Percentiles rank a stretch among this genome's conserved stretches.
Conservation (phyloP, 768 basidiomycete species). For the Psilocybe cyanescens region DNA sequence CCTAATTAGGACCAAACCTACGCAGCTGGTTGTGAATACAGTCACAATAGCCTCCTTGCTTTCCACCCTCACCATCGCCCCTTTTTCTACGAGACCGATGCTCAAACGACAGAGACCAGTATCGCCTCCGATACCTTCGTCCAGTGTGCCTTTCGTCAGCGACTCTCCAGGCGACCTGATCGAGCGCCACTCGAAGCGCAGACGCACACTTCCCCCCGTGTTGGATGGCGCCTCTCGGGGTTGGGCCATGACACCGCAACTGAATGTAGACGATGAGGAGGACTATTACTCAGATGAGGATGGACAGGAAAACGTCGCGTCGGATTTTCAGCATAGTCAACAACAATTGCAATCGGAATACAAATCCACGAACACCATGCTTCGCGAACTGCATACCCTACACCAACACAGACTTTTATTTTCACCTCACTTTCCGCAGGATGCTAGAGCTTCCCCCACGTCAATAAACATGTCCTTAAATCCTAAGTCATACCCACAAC, state of each 20-base stretch:
- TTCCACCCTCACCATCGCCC: background rate
- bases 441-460: background rate
- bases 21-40: background rate
- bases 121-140: slow-evolving; percentile 40
- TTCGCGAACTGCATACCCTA: slow-evolving; percentile 72
- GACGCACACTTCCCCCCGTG: slow-evolving; percentile 53
- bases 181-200: slow-evolving; percentile 51
- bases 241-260: slow-evolving; percentile 36
- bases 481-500: background rate
- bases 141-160: slow-evolving; percentile 30
- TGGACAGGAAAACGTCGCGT: slow-evolving; percentile 27
- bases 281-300: slow-evolving; percentile 27
- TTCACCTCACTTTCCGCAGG: slow-evolving; percentile 25
- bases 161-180: slow-evolving; percentile 28
- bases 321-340: background rate
- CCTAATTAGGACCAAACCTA: background rate
- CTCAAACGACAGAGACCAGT: slow-evolving; percentile 53
- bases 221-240: slow-evolving; percentile 57
- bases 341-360: slow-evolving; percentile 43
- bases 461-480: background rate
- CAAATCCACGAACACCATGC: slow-evolving; percentile 61
- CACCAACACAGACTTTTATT: slow-evolving; percentile 66
- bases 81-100: slow-evolving; percentile 33
- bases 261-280: slow-evolving; percentile 38
- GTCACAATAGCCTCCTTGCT: background rate